Evolutionary conservation across 2,329 filamentous ascomycete species (phyloP), one percentile per base, ranked within the genome.

Genomic region (Arthrinium phaeospermum): DNA sequence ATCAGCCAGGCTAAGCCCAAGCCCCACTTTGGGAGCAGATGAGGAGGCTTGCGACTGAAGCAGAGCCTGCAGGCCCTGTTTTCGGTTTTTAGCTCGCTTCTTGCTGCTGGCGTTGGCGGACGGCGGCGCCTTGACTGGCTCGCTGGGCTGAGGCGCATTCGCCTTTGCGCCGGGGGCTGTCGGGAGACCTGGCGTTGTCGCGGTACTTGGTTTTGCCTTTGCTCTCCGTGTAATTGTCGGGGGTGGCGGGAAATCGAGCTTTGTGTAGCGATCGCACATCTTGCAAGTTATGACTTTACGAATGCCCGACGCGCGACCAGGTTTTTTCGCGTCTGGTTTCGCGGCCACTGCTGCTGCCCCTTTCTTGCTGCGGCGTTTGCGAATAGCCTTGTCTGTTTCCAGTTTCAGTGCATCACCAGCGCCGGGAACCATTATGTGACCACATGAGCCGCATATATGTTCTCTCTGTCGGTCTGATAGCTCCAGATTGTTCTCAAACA

Each of bases 11-110:
- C 86, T 89, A 44, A 91, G 79, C 24, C 82, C 83, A 64, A 84
- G 78, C 3, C 84, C 81, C 45, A 76, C 77, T 57, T 77, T 83
- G 73, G 79, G 75, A 53, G 78, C 83, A 16, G 83, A 77, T 5
- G 82, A 77, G 76, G 83, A 84, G 70, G 84, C 84, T 75, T 89
- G 88, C 68, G 82, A 77, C 77, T 83, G 85, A n/a, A 93, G 83
- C 53, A 93, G 79, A 69, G 91, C 90, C 78, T 92, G 89, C n/a
- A 93, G 83, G 0, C 90, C 90, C 46, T 89, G 88, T 80, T 92
- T 93, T 73, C 90, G 85, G 73, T 84, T 88, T 82, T 91, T 92
- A 45, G 91, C 89, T 69, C 90, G 85, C 82, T 91, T 92, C 81
- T 90, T 91, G 82, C 89, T 91, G 81, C 82, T 89, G 10, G 88